These are phyloP conservation scores for Fraxinus americana DNA, from an alignment of 257 asterid genomes.

Conservation along the genomic window DNA sequence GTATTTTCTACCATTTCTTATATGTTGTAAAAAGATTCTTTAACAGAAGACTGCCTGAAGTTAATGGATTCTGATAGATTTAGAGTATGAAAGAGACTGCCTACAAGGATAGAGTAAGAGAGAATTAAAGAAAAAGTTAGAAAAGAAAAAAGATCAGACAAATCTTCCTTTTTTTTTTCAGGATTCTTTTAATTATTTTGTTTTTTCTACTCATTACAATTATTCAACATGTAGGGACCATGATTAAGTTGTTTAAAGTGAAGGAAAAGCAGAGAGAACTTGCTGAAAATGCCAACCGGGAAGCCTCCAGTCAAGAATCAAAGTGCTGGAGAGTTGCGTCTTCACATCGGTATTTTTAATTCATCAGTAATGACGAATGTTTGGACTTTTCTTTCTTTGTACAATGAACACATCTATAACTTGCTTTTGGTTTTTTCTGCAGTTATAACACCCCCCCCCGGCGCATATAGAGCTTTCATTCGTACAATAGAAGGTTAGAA, in stretches of 20 bases:
- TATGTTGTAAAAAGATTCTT: too few species aligned
- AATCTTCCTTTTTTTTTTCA: not conserved
- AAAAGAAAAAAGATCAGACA: too few species aligned
- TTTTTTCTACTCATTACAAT: not conserved
- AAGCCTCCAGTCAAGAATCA: constrained; percentile 49
- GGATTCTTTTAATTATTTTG: not conserved
- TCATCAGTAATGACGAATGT: constrained; percentile 11
- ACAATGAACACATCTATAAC: not conserved
- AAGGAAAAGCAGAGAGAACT: constrained; percentile 90
- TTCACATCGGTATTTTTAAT: constrained; percentile 34
- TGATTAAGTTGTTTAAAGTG: constrained; percentile 91
- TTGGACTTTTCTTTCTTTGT: not conserved
- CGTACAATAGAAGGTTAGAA: not conserved
- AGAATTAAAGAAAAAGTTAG: too few species aligned
- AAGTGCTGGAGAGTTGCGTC: constrained; percentile 58
- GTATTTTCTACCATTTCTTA: too few species aligned
- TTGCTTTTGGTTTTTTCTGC: not conserved
- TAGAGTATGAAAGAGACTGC: too few species aligned
- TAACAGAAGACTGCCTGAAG: too few species aligned
- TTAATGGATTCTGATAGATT: too few species aligned
- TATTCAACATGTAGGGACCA: constrained; percentile 43
- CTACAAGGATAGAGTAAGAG: too few species aligned
- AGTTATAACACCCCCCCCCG: not conserved
- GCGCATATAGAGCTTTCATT: not conserved
- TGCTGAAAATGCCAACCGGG: constrained; percentile 87